Evolutionary conservation across 345 rosid species (phyloP).

Genomic region (Populus ilicifolia): DNA sequence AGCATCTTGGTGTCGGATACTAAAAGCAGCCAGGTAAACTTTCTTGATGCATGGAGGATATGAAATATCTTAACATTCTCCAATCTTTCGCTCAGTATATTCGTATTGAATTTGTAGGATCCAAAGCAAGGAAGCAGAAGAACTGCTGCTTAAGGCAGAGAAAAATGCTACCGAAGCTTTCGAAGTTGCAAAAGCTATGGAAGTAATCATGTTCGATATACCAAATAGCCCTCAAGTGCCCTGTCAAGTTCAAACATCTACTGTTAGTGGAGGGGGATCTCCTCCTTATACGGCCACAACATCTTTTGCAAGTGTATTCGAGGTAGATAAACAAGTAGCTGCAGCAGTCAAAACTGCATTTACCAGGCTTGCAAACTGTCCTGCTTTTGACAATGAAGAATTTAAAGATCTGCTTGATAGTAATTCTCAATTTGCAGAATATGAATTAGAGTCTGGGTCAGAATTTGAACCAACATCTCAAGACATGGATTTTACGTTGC

Average conservation of each 20-base stretch:
- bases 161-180: constrained; percentile 73
- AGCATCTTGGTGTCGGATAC: constrained; percentile 93
- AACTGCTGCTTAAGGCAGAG: constrained; percentile 55
- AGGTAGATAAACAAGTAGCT: constrained; percentile 91
- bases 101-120: constrained; percentile 45
- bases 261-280: constrained; percentile 44
- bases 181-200: constrained; percentile 80
- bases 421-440: constrained; percentile 46
- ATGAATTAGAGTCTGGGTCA: constrained; percentile 56
- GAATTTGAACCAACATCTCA: constrained; percentile 34
- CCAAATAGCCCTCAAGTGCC: constrained; percentile 60
- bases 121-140: constrained; percentile 69
- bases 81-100: background rate
- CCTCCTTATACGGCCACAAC: constrained; percentile 71
- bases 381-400: constrained; percentile 63
- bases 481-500: constrained; percentile 27
- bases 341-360: constrained; percentile 84
- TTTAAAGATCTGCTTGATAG: constrained; percentile 51
- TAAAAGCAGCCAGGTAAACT: constrained; percentile 75
- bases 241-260: constrained; percentile 49
- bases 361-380: constrained; percentile 50
- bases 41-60: background rate
- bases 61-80: background rate
- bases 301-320: constrained; percentile 87
- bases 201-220: constrained; percentile 78